A percentile compares a stretch with the other conserved stretches of the same genome.
Conservation (phyloP, 345 rosid genomes). For the Syzygium aqueum region DNA sequence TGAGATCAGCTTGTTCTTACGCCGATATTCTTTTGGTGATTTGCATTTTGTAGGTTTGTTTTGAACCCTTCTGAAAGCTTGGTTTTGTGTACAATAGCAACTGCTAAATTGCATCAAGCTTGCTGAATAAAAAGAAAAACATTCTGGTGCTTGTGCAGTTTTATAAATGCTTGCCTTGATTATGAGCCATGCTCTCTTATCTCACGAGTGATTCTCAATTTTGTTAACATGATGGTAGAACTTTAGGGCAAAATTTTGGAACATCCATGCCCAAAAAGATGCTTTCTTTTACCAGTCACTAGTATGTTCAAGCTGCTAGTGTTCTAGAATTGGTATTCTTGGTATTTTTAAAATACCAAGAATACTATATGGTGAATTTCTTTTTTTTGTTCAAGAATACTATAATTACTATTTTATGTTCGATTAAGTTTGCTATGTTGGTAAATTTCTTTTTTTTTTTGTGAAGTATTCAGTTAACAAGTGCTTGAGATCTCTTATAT, state of each 20-base stretch:
- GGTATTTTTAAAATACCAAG: neutral
- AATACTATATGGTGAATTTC: too few species aligned
- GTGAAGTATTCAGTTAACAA: neutral
- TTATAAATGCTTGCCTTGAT: neutral
- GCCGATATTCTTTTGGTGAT: conserved; percentile 12
- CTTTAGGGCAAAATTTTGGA: neutral
- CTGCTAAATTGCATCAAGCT: conserved; percentile 20
- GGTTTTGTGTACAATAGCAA: conserved; percentile 22
- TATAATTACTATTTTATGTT: neutral
- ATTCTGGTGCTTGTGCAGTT: conserved; percentile 3
- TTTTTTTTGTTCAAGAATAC: too few species aligned
- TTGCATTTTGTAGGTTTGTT: conserved; percentile 7
- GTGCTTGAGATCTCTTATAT: neutral
- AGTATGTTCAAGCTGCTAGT: neutral
- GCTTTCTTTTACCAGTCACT: neutral
- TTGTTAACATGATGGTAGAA: neutral
- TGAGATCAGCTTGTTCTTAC: conserved; percentile 8
- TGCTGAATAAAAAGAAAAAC: conserved; percentile 17
- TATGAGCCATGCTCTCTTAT: neutral
- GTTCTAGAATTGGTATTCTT: neutral
- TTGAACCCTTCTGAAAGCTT: neutral
- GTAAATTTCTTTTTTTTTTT: neutral
- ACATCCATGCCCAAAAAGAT: neutral
- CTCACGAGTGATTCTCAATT: neutral
- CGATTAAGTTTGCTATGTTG: neutral